Conservation (phyloP, 1,284 basidiomycete species). For the Leccinum fuscescens region DNA sequence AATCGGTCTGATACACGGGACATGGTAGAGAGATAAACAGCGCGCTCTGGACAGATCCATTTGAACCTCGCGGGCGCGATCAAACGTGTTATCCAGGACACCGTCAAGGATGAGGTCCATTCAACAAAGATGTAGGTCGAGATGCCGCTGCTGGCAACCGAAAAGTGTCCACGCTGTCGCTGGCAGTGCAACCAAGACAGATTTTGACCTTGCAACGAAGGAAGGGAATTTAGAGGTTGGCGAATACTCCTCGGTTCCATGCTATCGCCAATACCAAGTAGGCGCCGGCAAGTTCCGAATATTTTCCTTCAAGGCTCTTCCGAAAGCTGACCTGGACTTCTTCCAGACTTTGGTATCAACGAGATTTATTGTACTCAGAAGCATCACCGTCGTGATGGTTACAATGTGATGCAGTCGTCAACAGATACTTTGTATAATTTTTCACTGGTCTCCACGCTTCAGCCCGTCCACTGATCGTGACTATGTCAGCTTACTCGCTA, state of each 20-base stretch:
- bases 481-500: constrained; percentile 1
- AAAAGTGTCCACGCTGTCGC: constrained; percentile 1
- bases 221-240: constrained; percentile 12
- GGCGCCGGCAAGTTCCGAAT: constrained; percentile 28
- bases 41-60: constrained; percentile 20
- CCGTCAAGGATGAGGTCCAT: constrained; percentile 8
- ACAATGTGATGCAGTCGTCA: constrained; percentile 20
- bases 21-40: constrained; percentile 22
- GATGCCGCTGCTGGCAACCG: constrained; percentile 16
- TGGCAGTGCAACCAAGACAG: constrained; percentile 17
- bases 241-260: constrained; percentile 19
- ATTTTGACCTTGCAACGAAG: constrained; percentile 26
- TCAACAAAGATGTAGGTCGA: constrained; percentile 8
- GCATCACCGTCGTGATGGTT: constrained; percentile 29
- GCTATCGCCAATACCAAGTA: constrained; percentile 12
- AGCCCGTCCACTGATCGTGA: background rate
- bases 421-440: constrained; percentile 1
- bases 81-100: constrained; percentile 13
- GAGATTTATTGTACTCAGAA: constrained; percentile 30
- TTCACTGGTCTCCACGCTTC: constrained; percentile 1
- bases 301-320: constrained; percentile 10
- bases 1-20: constrained; percentile 5
- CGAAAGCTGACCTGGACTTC: constrained; percentile 21
- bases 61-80: constrained; percentile 15
- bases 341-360: constrained; percentile 25